Percentiles rank a stretch among this genome's conserved stretches.
Evolutionary conservation across 768 basidiomycete genomes (phyloP).

Genomic region (Pleurotus cornucopiae): DNA sequence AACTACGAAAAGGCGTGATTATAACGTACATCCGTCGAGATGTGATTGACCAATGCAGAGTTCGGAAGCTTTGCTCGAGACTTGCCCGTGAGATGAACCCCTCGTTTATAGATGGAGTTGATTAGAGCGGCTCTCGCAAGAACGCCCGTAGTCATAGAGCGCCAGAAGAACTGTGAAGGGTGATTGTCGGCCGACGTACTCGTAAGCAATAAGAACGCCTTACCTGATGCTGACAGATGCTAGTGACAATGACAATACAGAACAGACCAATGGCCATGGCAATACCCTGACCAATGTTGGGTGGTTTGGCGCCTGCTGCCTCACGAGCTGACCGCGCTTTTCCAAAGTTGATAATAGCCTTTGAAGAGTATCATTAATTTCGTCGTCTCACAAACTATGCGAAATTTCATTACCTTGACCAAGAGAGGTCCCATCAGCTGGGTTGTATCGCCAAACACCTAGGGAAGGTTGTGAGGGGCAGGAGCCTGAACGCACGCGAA

Average conservation of each 20-base stretch:
- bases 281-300: conserved; percentile 50
- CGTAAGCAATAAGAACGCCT: neutral
- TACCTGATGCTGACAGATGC: conserved; percentile 62
- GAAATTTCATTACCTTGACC: conserved; percentile 38
- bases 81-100: conserved; percentile 61
- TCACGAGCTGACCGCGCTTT: conserved; percentile 40
- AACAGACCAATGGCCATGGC: conserved; percentile 57
- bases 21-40: conserved; percentile 58
- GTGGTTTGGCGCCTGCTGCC: conserved; percentile 25
- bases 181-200: neutral
- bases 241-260: conserved; percentile 42
- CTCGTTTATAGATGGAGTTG: conserved; percentile 66
- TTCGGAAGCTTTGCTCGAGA: conserved; percentile 62
- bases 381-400: neutral
- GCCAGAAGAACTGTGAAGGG: conserved; percentile 57
- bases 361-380: neutral
- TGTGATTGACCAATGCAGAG: conserved; percentile 54
- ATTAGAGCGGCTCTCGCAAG: conserved; percentile 65
- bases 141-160: conserved; percentile 64
- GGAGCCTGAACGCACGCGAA: neutral
- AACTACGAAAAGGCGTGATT: neutral
- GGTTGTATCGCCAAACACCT: conserved; percentile 58
- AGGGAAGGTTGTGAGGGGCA: conserved; percentile 9
- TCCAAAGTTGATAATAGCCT: conserved; percentile 61
- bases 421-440: conserved; percentile 63